A percentile compares a stretch with the other conserved stretches of the same genome.
Evolutionary conservation across 1,284 basidiomycete species (phyloP).

Genomic region (Athelia sp.): DNA sequence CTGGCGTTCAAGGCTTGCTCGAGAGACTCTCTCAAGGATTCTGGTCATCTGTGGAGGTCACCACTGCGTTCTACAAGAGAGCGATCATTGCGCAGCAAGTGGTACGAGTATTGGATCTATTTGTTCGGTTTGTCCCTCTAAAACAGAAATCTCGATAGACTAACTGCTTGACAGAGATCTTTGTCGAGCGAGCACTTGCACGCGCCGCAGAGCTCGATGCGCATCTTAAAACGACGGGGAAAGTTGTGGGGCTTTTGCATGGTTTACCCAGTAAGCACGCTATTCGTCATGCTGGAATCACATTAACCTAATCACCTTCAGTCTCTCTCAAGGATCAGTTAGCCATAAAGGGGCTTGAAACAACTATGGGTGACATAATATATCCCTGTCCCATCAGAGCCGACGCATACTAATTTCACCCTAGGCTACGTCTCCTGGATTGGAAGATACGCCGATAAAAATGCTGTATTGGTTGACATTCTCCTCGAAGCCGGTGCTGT

Average conservation of each 20-base stretch:
- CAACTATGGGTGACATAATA: conserved; percentile 42
- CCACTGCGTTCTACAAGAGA: conserved; percentile 74
- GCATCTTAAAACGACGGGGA: conserved; percentile 42
- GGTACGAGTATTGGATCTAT: conserved; percentile 35
- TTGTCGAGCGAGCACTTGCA: conserved; percentile 53
- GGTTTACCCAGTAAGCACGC: conserved; percentile 38
- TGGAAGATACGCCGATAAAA: conserved; percentile 28
- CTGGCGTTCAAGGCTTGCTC: conserved; percentile 43
- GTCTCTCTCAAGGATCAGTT: conserved; percentile 65
- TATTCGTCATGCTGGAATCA: no score
- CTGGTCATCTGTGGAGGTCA: conserved; percentile 65
- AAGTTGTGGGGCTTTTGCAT: conserved; percentile 52
- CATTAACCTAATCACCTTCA: no score
- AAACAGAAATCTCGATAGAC: no score
- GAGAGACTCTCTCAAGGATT: conserved; percentile 38
- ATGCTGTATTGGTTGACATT: conserved; percentile 36
- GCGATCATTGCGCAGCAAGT: conserved; percentile 80
- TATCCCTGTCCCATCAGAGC: conserved; percentile 15
- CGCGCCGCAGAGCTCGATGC: conserved; percentile 57
- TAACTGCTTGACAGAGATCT: conserved; percentile 70
- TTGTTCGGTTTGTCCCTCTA: conserved; percentile 11
- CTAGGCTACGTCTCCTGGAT: conserved; percentile 36
- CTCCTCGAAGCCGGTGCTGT: conserved; percentile 37
- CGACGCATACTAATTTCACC: conserved; percentile 16
- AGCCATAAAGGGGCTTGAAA: conserved; percentile 51